phyloP scores from a whole-genome alignment of 371 early-diverging fungal species.

The Circinella umbellata region DNA sequence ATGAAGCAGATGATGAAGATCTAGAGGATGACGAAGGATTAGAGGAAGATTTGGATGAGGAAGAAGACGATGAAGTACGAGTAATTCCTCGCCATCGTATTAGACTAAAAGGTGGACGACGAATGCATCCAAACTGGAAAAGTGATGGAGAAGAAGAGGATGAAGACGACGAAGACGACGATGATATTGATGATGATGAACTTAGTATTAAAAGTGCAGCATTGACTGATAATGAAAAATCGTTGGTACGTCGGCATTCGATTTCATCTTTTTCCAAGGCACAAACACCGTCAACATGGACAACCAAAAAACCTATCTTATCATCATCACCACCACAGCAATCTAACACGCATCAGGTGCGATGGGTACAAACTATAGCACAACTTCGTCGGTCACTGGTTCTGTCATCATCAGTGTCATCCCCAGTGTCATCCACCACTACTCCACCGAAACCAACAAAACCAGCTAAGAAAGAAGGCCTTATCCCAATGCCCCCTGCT shows the following conservation, averaged over 20 bases:
- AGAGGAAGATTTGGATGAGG: slow-evolving; percentile 9
- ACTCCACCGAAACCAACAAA: background rate
- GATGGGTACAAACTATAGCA: slow-evolving; percentile 32
- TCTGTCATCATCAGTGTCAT: slow-evolving; percentile 20
- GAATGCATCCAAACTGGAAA: slow-evolving; percentile 31
- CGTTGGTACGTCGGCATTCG: slow-evolving; percentile 38
- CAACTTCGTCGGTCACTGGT: slow-evolving; percentile 34
- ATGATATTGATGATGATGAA: slow-evolving; percentile 16
- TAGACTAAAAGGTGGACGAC: slow-evolving; percentile 21
- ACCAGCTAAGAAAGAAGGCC: slow-evolving; percentile 17
- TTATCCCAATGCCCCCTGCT: slow-evolving; percentile 55
- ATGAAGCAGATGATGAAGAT: slow-evolving; percentile 23
- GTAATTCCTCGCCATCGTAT: background rate
- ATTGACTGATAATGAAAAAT: slow-evolving; percentile 12
- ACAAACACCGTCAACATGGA: slow-evolving; percentile 33
- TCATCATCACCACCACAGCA: slow-evolving; percentile 45
- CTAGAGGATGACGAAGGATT: slow-evolving; percentile 21
- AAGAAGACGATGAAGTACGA: slow-evolving; percentile 25
- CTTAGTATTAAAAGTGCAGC: slow-evolving; percentile 11
- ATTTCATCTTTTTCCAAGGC: slow-evolving; percentile 41
- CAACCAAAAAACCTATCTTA: slow-evolving; percentile 31
- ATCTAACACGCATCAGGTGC: slow-evolving; percentile 22
- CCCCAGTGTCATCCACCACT: background rate
- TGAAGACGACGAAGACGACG: slow-evolving; percentile 19
- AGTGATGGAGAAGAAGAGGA: slow-evolving; percentile 30